Base-by-base conservation (phyloP, 345 rosid genomes). In the Gossypium stocksii region DNA sequence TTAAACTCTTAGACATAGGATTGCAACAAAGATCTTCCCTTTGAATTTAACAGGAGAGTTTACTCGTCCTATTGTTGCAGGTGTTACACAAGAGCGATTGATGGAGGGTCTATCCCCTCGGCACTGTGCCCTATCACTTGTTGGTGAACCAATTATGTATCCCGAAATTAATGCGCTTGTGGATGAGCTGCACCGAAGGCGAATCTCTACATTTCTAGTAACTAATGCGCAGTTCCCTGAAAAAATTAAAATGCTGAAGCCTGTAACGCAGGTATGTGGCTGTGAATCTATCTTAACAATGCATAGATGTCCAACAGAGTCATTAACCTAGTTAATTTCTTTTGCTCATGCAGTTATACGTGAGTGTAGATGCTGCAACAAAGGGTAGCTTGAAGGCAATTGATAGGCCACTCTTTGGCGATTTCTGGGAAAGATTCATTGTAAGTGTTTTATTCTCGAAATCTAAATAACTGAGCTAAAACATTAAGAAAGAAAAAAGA, bases 211-310 rank as follows among this genome's bases (percentile, higher is more conserved):
- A 25, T 95, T 95, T 87, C 88, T 90, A 27, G 99, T 95, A 56
- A 95, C 96, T 68, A 95, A 95, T 95, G 98, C 98, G 15, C 99
- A 95, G 79, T 93, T 93, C 78, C 98, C 97, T 11, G 98, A 93
- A 53, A 95, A 89, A 86, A 91, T 95, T 65, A 82, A 86, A 86
- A 80, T 69, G 81, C 82, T 95, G 84, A 93, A 85, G 77, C 96
- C 98, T 64, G 60, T 95, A 72, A 91, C 99, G 15, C 97, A 95
- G 98, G 99, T 95, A 15, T 82, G 86, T 64, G 68, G 25, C 66
- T 52, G 61, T 70, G 27, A 10, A 52, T 70, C 5, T 34, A 69
- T 70, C 61, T 73, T 5, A 54, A 20, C 9, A 7, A 70, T 74
- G 11, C 53, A 67, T 48, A 51, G 66, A 49, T 49, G 16, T 61